These are phyloP conservation scores for Knoxia roxburghii DNA, from an alignment of 257 asterid species.

Conservation along the genomic window DNA sequence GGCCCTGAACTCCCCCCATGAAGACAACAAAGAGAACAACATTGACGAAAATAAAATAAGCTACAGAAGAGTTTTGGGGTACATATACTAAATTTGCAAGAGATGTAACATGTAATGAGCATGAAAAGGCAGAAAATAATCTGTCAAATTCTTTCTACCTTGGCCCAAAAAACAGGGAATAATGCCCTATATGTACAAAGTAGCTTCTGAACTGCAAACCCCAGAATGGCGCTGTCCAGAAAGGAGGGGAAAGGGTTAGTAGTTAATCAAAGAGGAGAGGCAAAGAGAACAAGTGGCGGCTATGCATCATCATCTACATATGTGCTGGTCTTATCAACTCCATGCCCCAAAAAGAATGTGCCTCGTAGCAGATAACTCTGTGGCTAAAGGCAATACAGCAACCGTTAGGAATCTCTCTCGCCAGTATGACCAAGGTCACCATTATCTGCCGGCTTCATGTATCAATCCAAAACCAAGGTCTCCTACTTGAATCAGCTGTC, in stretches of 20 bases:
- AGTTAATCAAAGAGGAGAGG: constrained; percentile 36
- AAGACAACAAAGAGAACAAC: neutral
- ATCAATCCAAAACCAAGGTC: constrained; percentile 20
- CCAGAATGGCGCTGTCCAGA: constrained; percentile 33
- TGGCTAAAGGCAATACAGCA: constrained; percentile 24
- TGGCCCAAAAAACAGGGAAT: constrained; percentile 32
- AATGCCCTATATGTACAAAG: constrained; percentile 44
- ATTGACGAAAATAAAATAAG: constrained; percentile 3
- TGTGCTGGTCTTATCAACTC: constrained; percentile 13
- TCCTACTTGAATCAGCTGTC: constrained; percentile 58
- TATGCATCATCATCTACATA: constrained; percentile 15
- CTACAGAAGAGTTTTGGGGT: constrained; percentile 34
- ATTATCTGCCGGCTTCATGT: constrained; percentile 14
- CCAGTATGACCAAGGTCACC: neutral
- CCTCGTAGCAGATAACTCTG: constrained; percentile 34
- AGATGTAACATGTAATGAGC: constrained; percentile 37
- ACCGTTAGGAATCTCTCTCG: constrained; percentile 10
- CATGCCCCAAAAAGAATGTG: constrained; percentile 38
- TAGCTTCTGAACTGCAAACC: constrained; percentile 38
- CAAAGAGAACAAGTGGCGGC: constrained; percentile 16
- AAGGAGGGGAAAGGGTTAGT: constrained; percentile 44
- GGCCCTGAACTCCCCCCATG: too few relatives aligned
- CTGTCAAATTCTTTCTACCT: constrained; percentile 38
- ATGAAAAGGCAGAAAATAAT: constrained; percentile 40
- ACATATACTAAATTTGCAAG: constrained; percentile 12